Evolutionary conservation across 768 basidiomycete genomes (phyloP).

Genomic region (Mycena maculata): DNA sequence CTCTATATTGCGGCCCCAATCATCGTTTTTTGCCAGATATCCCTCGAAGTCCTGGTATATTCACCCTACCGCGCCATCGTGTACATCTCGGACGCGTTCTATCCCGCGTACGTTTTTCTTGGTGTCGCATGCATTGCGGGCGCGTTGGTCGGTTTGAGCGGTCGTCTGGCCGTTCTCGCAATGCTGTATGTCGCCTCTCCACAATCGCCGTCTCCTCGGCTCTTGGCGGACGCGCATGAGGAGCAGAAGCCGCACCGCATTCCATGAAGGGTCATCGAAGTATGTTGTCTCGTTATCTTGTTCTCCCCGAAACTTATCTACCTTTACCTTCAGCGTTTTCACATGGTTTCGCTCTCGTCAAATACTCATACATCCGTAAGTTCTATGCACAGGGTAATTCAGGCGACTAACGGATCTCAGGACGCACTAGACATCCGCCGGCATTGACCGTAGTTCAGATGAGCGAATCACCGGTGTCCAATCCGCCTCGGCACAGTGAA

Average conservation of each 20-base stretch:
- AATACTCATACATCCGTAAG: no score
- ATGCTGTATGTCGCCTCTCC: neutral
- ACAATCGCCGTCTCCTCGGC: neutral
- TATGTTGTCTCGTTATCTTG: neutral
- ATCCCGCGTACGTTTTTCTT: conserved; percentile 52
- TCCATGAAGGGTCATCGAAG: neutral
- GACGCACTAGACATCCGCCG: no score
- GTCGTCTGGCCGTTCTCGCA: conserved; percentile 29
- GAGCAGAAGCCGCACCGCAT: neutral
- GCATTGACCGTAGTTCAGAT: no score
- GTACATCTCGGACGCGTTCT: conserved; percentile 39
- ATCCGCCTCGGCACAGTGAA: no score
- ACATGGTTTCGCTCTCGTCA: no score
- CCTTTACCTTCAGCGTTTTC: no score
- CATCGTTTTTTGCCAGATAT: conserved; percentile 43
- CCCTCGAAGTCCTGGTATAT: conserved; percentile 47
- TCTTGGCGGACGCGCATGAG: neutral
- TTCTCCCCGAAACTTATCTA: no score
- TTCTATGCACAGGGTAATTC: no score
- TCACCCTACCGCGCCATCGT: conserved; percentile 48
- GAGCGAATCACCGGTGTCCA: no score
- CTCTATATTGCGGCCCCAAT: conserved; percentile 50
- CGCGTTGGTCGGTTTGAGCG: conserved; percentile 44
- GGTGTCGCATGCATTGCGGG: conserved; percentile 51
- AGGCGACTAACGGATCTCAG: no score